Evolutionary conservation across 2,329 filamentous ascomycete species (phyloP), one percentile per base, ranked within the genome.

Genomic region (Dendryphion nanum): DNA sequence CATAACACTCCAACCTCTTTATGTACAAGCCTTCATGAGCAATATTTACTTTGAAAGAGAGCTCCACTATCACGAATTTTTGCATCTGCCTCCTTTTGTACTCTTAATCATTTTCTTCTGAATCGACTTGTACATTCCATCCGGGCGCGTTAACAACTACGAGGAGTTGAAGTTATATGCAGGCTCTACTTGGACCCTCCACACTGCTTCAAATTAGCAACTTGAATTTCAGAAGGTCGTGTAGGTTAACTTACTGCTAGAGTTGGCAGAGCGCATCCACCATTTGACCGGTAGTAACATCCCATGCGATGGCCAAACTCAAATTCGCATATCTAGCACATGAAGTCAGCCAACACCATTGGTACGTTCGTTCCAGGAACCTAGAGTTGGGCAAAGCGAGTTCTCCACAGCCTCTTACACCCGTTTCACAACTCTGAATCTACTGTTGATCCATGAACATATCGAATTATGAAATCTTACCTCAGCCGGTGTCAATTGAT

Each of bases 401-500:
- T 10, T 2, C 29, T 13, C 16, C 16, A 8, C 8, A 8, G 3
- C 3, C 29, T 13, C 3, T 30, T 15, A 8, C 4, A 10, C 29
- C 12, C 12, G 8, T 3, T 8, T 13, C 3, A 14, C 29, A 13
- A 10, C 10, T 30, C 10, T 16, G 10, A 3, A 2, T 3, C 8
- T 30, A 8, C 29, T 8, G 15, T 30, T 30, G 29, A 13, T 3
- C 29, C 16, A 17, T 30, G 16, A 8, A n/a, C 16, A 8, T 16
- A 12, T 2, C 29, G 16, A 15, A 30, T 4, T 13, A 30, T 13
- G 12, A 15, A 13, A 17, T 30, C 29, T 30, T 46, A 59, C 53
- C 47, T 62, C 55, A 6, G 48, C 46, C 12, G 40, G 37, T 16
- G 37, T 50, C 30, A 62, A 43, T 40, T 52, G 21, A 32, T 57